These are phyloP conservation scores for Chrysoporthe austroafricana DNA, from an alignment of 2,329 filamentous ascomycete genomes.

Conservation along the genomic window DNA sequence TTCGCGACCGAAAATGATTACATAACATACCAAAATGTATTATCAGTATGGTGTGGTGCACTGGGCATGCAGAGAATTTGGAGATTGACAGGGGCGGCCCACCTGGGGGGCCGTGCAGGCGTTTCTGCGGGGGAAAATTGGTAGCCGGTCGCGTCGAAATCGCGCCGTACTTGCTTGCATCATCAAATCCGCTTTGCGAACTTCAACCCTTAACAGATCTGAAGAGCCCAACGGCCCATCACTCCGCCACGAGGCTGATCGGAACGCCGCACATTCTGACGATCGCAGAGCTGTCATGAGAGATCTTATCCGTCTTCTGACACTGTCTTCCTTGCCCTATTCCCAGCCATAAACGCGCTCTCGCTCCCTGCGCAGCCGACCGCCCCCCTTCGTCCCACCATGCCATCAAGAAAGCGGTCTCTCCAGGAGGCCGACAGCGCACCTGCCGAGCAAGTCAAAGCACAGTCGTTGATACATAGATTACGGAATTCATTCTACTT, in stretches of 20 bases:
- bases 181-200: conserved; percentile 20
- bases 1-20: not conserved
- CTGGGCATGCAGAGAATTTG: not conserved
- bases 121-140: conserved; percentile 19
- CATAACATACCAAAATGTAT: not conserved
- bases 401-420: conserved; percentile 53
- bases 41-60: not conserved
- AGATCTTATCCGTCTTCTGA: not conserved
- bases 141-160: conserved; percentile 26
- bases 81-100: conserved; percentile 11
- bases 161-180: conserved; percentile 28
- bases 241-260: not conserved
- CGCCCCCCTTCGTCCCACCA: conserved; percentile 39
- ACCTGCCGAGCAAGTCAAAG: conserved; percentile 34
- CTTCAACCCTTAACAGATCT: conserved; percentile 1
- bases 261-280: not conserved
- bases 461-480: conserved; percentile 58
- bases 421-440: conserved; percentile 47
- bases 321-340: not conserved
- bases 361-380: conserved; percentile 6
- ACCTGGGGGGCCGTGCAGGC: not conserved
- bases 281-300: conserved; percentile 11
- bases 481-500: conserved; percentile 96
- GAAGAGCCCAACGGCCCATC: not conserved
- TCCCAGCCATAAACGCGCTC: conserved; percentile 14